Percentiles rank a stretch among this genome's conserved stretches.
Conservation (phyloP, 78 protist genomes). For the Emiliania huxleyi region DNA sequence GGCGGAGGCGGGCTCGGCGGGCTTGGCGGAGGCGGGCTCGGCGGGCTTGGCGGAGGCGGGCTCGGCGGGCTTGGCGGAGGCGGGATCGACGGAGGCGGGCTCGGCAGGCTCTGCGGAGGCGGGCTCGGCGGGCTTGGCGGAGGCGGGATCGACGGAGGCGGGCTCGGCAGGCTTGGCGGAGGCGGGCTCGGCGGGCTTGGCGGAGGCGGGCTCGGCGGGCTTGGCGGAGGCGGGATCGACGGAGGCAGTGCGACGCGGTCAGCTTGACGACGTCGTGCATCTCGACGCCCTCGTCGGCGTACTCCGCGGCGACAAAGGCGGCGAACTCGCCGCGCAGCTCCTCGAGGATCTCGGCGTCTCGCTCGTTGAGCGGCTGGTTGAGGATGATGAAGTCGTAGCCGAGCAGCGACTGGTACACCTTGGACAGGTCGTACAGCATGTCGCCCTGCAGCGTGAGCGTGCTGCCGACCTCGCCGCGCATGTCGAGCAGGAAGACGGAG, state of each 20-base stretch:
- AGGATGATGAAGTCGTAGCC: slow-evolving; percentile 20
- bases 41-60: too few species aligned
- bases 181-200: too few species aligned
- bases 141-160: too few species aligned
- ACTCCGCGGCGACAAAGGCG: background rate
- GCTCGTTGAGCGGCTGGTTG: background rate
- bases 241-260: slow-evolving; percentile 20
- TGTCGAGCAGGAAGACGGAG: background rate
- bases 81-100: too few species aligned
- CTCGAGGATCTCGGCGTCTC: background rate
- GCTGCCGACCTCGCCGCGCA: slow-evolving; percentile 1
- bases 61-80: too few species aligned
- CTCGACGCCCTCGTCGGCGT: background rate
- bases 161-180: too few species aligned
- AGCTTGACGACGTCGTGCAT: background rate
- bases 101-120: too few species aligned
- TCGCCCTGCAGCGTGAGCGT: background rate
- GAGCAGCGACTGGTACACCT: slow-evolving; percentile 29
- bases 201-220: too few species aligned
- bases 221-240: too few species aligned
- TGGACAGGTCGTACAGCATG: background rate
- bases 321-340: background rate
- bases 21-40: too few species aligned
- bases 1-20: too few species aligned
- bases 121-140: too few species aligned